A percentile compares a stretch with the other conserved stretches of the same genome.
Evolutionary conservation across 805 yeast species (phyloP).

Genomic region (Nakazawaea wickerhamii): DNA sequence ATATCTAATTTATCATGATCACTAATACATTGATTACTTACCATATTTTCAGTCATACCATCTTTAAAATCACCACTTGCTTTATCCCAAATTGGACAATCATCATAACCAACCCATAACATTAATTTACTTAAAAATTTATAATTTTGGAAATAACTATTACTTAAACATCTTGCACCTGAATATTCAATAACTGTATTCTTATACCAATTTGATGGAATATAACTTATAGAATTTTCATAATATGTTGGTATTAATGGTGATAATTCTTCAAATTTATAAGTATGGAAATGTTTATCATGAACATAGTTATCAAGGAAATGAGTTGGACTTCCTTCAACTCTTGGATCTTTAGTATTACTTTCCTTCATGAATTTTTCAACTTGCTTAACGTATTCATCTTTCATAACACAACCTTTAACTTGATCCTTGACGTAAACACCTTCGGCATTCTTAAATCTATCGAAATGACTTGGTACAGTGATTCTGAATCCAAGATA

Average conservation of each 20-base stretch:
- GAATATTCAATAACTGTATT: slow-evolving; percentile 11
- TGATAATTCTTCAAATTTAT: slow-evolving; percentile 29
- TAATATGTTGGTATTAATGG: slow-evolving; percentile 39
- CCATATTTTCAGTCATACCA: slow-evolving; percentile 5
- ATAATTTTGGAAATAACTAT: slow-evolving; percentile 9
- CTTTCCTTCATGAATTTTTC: slow-evolving; percentile 3
- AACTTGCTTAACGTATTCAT: slow-evolving; percentile 8
- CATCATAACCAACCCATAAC: slow-evolving; percentile 10
- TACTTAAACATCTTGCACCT: slow-evolving; percentile 8
- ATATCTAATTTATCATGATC: not conserved
- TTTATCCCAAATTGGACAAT: slow-evolving; percentile 12
- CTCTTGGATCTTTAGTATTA: slow-evolving; percentile 9
- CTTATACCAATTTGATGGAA: slow-evolving; percentile 12
- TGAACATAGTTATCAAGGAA: slow-evolving; percentile 8
- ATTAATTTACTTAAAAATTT: slow-evolving; percentile 7
- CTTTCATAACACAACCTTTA: slow-evolving; percentile 6
- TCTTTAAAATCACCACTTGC: slow-evolving; percentile 7
- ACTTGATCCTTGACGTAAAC: slow-evolving; percentile 1
- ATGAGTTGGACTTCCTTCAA: slow-evolving; percentile 6
- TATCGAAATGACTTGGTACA: slow-evolving; percentile 4
- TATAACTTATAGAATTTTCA: slow-evolving; percentile 24
- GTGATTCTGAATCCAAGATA: slow-evolving; percentile 8
- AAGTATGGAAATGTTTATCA: slow-evolving; percentile 13
- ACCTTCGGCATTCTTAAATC: slow-evolving; percentile 7
- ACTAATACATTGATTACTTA: slow-evolving; percentile 8